Evolutionary conservation across 257 asterid species (phyloP).

Genomic region (Ophiorrhiza pumila): DNA sequence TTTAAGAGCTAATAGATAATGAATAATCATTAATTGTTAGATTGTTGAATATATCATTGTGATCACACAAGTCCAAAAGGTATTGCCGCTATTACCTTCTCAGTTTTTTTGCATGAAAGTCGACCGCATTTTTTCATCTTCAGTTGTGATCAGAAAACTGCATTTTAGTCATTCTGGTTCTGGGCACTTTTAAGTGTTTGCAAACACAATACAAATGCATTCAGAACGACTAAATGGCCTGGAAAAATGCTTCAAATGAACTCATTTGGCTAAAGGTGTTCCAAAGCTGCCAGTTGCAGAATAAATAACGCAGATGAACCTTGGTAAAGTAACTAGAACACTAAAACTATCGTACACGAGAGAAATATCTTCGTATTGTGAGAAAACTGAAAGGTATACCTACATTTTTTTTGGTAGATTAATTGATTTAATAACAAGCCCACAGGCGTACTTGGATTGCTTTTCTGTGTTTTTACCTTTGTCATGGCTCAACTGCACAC

Average conservation of each 20-base stretch:
- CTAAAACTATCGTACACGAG: too few species aligned
- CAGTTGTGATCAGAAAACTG: not conserved
- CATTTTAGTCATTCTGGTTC: not conserved
- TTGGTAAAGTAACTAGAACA: not conserved
- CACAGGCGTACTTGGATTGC: not conserved
- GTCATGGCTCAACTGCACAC: not conserved
- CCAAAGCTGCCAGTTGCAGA: not conserved
- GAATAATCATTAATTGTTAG: not conserved
- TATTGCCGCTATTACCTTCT: too few species aligned
- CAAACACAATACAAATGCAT: not conserved
- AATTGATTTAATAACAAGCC: not conserved
- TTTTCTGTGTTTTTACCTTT: not conserved
- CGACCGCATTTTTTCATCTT: not conserved
- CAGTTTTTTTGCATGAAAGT: too few species aligned
- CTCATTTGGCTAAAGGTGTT: not conserved
- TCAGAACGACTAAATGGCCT: not conserved
- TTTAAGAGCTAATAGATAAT: not conserved
- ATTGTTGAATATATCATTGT: not conserved
- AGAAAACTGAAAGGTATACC: too few species aligned
- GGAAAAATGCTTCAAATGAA: not conserved
- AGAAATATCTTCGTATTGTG: too few species aligned
- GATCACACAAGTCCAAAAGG: not conserved
- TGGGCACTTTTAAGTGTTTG: not conserved
- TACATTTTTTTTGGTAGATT: not conserved
- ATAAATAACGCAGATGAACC: not conserved